Base-by-base conservation (phyloP, 148 eudicot species). In the Diospyros lotus region DNA sequence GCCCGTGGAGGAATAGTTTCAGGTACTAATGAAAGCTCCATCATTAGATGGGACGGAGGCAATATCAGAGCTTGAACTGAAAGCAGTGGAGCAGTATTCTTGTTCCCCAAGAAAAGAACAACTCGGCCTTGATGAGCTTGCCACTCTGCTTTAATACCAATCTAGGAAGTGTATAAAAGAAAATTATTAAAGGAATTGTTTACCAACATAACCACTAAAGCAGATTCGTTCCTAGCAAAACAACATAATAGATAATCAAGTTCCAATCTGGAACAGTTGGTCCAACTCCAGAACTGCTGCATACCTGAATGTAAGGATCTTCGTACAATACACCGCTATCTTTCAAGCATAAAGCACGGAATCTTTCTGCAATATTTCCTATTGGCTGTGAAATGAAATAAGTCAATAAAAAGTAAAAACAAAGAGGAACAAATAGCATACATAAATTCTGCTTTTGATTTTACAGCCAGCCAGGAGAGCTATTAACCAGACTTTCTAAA, bases 131-230 rank as follows among this genome's bases (percentile, higher is more conserved):
- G 97, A 80, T 92, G 97, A 4, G 80, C 93, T 79, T 96, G 89
- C 99, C 99, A 95, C 3, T 95, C 99, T 51, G 99, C 91, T 88
- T 95, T 95, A 43, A 88, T 86, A 73, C 99, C 99, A 88, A 95
- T 91, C 99, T 95, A 85, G 66, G 13, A 76, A 64, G 55, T 14
- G 62, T 54, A 40, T 55, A 8, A 66, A 66, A 46, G 12, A 56
- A 72, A 44, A 66, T n/a, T n/a, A 58, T 3, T 15, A 69, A 11
- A 64, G 45, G 44, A 58, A 66, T 38, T 62, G 40, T 66, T 12
- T 45, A 73, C 54, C 46, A 41, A 48, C 38, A 55, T 55, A 60
- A 54, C 45, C 39, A 64, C 58, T 38, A 46, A 46, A 45, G 51
- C 18, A 66, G 71, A 44, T 58, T 46, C 46, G 9, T 55, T 39